Percentiles rank a stretch among this genome's conserved stretches.
These are phyloP conservation scores for Zalaria obscura DNA, from an alignment of 2,329 filamentous ascomycete genomes.

Conservation along the genomic window DNA sequence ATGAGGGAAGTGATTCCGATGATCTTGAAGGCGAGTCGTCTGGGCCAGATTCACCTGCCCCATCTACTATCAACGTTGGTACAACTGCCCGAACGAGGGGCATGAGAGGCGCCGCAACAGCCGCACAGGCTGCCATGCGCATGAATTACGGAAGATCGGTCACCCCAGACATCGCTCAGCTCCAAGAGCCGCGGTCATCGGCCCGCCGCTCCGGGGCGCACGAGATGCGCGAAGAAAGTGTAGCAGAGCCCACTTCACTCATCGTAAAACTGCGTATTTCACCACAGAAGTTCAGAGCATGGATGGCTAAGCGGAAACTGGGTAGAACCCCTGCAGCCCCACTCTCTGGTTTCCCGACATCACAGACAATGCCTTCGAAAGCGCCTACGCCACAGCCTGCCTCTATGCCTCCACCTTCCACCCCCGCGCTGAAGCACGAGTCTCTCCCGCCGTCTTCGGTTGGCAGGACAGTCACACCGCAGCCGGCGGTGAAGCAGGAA, in stretches of 20 bases:
- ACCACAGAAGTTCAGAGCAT: conserved; percentile 55
- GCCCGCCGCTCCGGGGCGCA: conserved; percentile 41
- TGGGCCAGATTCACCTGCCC: conserved; percentile 67
- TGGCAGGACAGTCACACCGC: not conserved
- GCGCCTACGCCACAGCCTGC: conserved; percentile 30
- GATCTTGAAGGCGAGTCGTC: conserved; percentile 89
- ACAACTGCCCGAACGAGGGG: conserved; percentile 77
- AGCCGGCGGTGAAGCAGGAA: conserved; percentile 1
- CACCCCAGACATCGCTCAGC: conserved; percentile 59
- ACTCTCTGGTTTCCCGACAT: conserved; percentile 24
- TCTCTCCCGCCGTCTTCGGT: conserved; percentile 1
- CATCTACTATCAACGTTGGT: conserved; percentile 46
- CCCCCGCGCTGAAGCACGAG: conserved; percentile 5
- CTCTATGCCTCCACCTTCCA: conserved; percentile 3
- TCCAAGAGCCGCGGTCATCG: conserved; percentile 57
- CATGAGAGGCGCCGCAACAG: conserved; percentile 77
- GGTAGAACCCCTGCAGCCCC: conserved; percentile 16
- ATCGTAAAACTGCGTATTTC: conserved; percentile 64
- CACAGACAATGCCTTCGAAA: conserved; percentile 30
- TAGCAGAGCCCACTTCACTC: conserved; percentile 63
- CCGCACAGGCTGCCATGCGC: conserved; percentile 73
- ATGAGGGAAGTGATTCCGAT: conserved; percentile 58
- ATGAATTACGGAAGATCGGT: conserved; percentile 64
- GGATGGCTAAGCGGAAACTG: conserved; percentile 41
- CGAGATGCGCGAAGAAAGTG: conserved; percentile 63